Percentiles rank a stretch among this genome's conserved stretches.
Evolutionary conservation across 2,329 filamentous ascomycete genomes (phyloP).

Genomic region (Fusarium oligoseptatum): DNA sequence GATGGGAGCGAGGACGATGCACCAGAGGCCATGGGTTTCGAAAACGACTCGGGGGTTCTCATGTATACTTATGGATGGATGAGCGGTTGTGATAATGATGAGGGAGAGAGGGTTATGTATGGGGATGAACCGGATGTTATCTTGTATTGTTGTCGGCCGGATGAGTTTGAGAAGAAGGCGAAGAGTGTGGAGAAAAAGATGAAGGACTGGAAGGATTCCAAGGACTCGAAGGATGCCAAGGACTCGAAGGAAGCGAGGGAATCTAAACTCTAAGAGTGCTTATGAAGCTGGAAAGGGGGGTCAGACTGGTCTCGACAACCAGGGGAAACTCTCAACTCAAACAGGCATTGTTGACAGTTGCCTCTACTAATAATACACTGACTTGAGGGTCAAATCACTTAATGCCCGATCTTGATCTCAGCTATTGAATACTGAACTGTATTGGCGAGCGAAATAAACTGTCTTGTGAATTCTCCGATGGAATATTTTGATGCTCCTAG

Average conservation of each 20-base stretch:
- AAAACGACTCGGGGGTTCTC: background rate
- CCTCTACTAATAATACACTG: background rate
- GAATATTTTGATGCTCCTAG: too few species aligned
- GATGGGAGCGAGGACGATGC: background rate
- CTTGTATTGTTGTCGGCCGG: constrained; percentile 11
- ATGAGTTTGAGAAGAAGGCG: background rate
- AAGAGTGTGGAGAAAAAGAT: background rate
- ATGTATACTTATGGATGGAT: constrained; percentile 8
- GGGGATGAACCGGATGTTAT: constrained; percentile 6
- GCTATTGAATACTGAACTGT: too few species aligned
- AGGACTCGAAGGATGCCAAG: background rate
- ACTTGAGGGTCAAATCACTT: background rate
- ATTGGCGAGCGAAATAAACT: too few species aligned
- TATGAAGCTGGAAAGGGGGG: background rate
- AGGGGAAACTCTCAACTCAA: background rate
- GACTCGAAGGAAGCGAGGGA: background rate
- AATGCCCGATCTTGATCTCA: too few species aligned
- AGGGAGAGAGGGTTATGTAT: background rate
- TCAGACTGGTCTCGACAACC: background rate
- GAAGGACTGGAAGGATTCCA: background rate
- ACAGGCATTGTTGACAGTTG: background rate
- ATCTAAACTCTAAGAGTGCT: background rate
- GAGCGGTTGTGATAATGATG: background rate
- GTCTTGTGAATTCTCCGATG: too few species aligned
- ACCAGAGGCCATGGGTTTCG: background rate